Evolutionary conservation across 352 stramenopile genomes (phyloP).

Genomic region (Pythium chondricola): DNA sequence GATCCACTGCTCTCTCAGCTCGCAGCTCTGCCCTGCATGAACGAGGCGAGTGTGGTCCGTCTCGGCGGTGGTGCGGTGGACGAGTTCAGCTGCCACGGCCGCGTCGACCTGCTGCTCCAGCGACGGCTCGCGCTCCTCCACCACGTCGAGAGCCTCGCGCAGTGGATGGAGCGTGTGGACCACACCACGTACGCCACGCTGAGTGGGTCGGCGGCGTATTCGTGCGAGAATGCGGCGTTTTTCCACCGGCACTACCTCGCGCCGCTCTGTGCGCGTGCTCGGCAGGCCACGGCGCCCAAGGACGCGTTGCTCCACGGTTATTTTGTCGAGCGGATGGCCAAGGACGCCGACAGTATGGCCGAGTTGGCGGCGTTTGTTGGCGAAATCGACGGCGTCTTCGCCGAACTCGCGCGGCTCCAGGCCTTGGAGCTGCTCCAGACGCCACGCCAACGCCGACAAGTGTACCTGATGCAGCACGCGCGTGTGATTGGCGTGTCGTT

Average conservation of each 20-base stretch:
- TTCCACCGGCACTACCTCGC: constrained; percentile 93
- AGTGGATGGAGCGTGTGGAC: constrained; percentile 68
- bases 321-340: constrained; percentile 29
- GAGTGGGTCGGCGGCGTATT: constrained; percentile 83
- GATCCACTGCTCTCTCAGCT: constrained; percentile 96
- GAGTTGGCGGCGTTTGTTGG: constrained; percentile 42
- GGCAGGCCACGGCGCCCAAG: constrained; percentile 3
- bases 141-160: constrained; percentile 90
- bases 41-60: constrained; percentile 86
- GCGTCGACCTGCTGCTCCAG: constrained; percentile 80
- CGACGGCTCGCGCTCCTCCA: constrained; percentile 79
- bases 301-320: constrained; percentile 26
- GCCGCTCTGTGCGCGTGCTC: constrained; percentile 52
- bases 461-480: constrained; percentile 94
- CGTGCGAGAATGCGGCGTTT: constrained; percentile 94
- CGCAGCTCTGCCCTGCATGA: constrained; percentile 67
- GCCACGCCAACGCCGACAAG: constrained; percentile 86
- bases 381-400: constrained; percentile 88
- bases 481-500: constrained; percentile 95
- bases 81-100: constrained; percentile 87
- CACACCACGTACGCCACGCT: constrained; percentile 44
- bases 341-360: constrained; percentile 14
- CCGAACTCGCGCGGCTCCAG: constrained; percentile 88
- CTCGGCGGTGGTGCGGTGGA: constrained; percentile 48
- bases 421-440: constrained; percentile 95